These are phyloP conservation scores for Limonium bicolor DNA, from an alignment of 148 eudicot species.

Conservation along the genomic window DNA sequence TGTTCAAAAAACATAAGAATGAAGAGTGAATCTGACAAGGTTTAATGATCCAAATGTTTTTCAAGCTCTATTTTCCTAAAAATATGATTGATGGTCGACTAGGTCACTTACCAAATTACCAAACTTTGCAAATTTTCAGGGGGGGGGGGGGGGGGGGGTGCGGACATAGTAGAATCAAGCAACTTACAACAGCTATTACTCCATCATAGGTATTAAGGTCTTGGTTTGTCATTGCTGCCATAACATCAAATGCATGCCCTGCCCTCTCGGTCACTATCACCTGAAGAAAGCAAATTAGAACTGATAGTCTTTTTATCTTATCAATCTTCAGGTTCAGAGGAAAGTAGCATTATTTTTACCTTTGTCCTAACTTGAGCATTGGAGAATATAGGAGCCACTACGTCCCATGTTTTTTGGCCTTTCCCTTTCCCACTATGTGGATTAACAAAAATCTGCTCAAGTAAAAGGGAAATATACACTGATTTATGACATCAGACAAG, in stretches of 20 bases:
- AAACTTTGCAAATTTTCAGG: constrained; percentile 1
- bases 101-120: neutral
- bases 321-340: neutral
- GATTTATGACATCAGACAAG: too few relatives aligned
- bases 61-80: too few relatives aligned
- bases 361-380: constrained; percentile 69
- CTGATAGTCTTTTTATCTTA: too few relatives aligned
- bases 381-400: constrained; percentile 72
- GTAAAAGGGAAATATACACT: constrained; percentile 18
- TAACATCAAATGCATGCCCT: constrained; percentile 69
- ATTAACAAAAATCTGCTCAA: constrained; percentile 70
- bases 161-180: neutral
- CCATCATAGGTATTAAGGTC: constrained; percentile 77
- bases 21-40: too few relatives aligned
- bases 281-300: constrained; percentile 14
- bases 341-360: constrained; percentile 21
- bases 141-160: too few relatives aligned
- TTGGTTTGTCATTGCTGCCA: constrained; percentile 49
- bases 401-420: constrained; percentile 61
- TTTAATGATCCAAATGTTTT: too few relatives aligned
- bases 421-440: constrained; percentile 83
- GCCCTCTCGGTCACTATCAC: constrained; percentile 81
- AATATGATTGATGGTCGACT: too few relatives aligned
- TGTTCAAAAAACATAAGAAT: too few relatives aligned
- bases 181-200: constrained; percentile 84